Percentiles rank a stretch among this genome's conserved stretches.
Conservation (phyloP, 2,329 filamentous ascomycete genomes). For the Escovopsis weberi region DNA sequence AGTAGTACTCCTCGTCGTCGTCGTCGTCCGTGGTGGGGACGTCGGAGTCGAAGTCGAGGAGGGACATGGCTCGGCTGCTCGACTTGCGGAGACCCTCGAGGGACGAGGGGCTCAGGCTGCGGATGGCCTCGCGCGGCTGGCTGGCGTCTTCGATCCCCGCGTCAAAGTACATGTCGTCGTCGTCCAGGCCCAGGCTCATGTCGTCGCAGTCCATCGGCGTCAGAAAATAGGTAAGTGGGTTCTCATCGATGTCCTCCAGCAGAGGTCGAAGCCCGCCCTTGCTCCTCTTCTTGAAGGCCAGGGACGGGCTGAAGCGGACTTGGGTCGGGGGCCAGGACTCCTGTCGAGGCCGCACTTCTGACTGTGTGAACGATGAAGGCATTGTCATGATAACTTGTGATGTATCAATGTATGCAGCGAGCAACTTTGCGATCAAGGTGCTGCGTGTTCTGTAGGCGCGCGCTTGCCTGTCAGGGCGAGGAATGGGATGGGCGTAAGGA, state of each 20-base stretch:
- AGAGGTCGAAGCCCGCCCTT: constrained; percentile 27
- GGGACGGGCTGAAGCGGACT: constrained; percentile 28
- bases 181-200: constrained; percentile 23
- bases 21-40: constrained; percentile 31
- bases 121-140: constrained; percentile 29
- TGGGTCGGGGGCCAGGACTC: constrained; percentile 41
- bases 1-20: constrained; percentile 36
- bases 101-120: constrained; percentile 42
- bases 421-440: neutral
- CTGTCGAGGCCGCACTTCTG: constrained; percentile 20
- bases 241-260: constrained; percentile 35
- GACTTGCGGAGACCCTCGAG: constrained; percentile 36
- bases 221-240: constrained; percentile 42
- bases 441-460: neutral
- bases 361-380: constrained; percentile 15
- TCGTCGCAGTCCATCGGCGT: constrained; percentile 32
- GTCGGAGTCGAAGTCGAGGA: constrained; percentile 23
- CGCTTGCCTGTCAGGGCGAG: neutral
- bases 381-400: constrained; percentile 12
- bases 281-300: constrained; percentile 14
- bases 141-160: constrained; percentile 40
- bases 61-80: constrained; percentile 18
- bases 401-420: too few relatives aligned
- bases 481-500: neutral
- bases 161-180: constrained; percentile 37